A percentile compares a stretch with the other conserved stretches of the same genome.
phyloP scores from a whole-genome alignment of 495 filamentous ascomycete species.

The Hypoxylon subgilvum region DNA sequence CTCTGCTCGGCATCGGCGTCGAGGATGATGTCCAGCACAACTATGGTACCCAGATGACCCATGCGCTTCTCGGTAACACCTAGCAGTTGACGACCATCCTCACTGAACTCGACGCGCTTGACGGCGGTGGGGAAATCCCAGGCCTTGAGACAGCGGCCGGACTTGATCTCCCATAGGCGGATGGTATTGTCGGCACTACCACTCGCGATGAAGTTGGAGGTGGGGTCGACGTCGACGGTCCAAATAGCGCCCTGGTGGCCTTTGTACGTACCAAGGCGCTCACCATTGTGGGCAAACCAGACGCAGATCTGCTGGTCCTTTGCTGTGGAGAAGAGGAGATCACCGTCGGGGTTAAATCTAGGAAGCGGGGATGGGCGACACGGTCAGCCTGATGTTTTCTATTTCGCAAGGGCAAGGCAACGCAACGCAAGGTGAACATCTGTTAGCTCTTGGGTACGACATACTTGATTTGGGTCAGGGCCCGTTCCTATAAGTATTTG shows the following conservation, averaged over 20 bases:
- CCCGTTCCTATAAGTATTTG: conserved; percentile 71
- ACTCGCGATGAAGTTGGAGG: conserved; percentile 88
- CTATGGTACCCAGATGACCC: conserved; percentile 91
- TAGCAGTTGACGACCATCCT: conserved; percentile 85
- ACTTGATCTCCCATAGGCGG: conserved; percentile 93
- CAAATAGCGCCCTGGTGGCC: conserved; percentile 98
- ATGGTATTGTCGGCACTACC: conserved; percentile 98
- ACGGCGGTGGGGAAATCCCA: conserved; percentile 97
- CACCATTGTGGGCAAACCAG: conserved; percentile 93
- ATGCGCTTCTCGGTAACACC: conserved; percentile 98
- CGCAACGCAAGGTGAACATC: conserved; percentile 29
- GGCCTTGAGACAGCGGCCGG: conserved; percentile 88
- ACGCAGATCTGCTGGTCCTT: conserved; percentile 97
- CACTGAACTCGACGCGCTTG: conserved; percentile 94
- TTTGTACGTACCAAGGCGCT: conserved; percentile 92
- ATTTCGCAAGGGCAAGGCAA: no score
- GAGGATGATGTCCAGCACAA: conserved; percentile 81
- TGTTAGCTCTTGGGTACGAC: conserved; percentile 25
- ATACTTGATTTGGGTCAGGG: conserved; percentile 95
- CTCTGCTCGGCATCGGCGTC: conserved; percentile 83
- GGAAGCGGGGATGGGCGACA: conserved; percentile 3
- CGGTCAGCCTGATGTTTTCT: conserved; percentile 21
- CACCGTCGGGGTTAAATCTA: conserved; percentile 93
- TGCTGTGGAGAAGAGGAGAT: conserved; percentile 94
- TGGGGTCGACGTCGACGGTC: conserved; percentile 97